These are phyloP conservation scores for Aspergillus campestris DNA, from an alignment of 495 filamentous ascomycete genomes.

Conservation along the genomic window DNA sequence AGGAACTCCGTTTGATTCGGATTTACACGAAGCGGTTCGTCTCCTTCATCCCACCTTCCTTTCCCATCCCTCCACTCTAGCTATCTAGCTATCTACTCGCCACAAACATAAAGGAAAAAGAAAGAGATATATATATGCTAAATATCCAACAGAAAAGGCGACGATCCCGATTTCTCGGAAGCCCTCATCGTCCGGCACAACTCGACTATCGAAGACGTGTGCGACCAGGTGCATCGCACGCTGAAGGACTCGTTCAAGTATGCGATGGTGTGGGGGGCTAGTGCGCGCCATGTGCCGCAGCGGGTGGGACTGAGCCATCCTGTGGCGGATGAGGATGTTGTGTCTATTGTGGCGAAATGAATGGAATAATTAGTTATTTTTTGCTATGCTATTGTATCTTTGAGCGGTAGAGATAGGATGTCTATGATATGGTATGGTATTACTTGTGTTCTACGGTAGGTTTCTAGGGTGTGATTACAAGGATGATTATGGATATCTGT, in stretches of 20 bases:
- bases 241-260: slow-evolving; percentile 99
- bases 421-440: no score
- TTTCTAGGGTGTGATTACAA: neutral
- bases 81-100: no score
- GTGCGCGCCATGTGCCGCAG: slow-evolving; percentile 90
- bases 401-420: slow-evolving; percentile 3
- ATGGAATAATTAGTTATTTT: no score
- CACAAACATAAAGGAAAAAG: neutral
- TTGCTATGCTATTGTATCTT: no score
- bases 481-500: neutral
- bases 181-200: slow-evolving; percentile 86
- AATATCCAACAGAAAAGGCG: slow-evolving; percentile 54
- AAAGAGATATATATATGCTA: slow-evolving; percentile 5
- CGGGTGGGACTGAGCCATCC: slow-evolving; percentile 80
- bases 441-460: no score
- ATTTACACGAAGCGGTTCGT: slow-evolving; percentile 87
- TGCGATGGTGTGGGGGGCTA: slow-evolving; percentile 95
- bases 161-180: slow-evolving; percentile 84
- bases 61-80: no score
- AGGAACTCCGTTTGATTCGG: slow-evolving; percentile 82
- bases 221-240: slow-evolving; percentile 87
- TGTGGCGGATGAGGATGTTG: slow-evolving; percentile 93
- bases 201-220: slow-evolving; percentile 92
- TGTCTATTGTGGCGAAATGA: slow-evolving; percentile 69
- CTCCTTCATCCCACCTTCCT: neutral